phyloP scores from a whole-genome alignment of 2,329 filamentous ascomycete genomes.

The Claviceps africana region DNA sequence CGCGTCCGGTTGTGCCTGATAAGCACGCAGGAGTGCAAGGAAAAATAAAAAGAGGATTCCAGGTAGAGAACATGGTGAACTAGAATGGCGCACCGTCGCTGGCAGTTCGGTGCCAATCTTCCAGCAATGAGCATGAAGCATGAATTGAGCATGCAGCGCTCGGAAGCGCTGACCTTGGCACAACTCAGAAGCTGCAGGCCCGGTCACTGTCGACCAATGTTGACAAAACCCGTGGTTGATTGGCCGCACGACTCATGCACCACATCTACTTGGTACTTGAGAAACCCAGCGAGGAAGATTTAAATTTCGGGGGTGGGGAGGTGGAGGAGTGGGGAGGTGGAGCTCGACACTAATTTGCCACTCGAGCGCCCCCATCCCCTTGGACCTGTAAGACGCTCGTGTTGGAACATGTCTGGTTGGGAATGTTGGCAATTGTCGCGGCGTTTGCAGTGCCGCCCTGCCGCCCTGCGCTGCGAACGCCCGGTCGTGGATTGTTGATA shows the following conservation, averaged over 20 bases:
- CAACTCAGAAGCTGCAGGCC: not conserved
- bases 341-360: not conserved
- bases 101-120: not conserved
- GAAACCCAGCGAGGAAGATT: not conserved
- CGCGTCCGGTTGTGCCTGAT: not conserved
- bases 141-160: too few relatives aligned
- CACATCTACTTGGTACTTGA: too few relatives aligned
- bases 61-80: not conserved
- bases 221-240: not conserved
- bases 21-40: not conserved
- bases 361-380: not conserved
- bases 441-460: not conserved
- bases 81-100: not conserved
- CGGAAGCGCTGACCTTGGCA: not conserved
- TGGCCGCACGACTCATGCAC: not conserved
- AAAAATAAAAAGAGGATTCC: too few relatives aligned
- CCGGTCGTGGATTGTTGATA: not conserved
- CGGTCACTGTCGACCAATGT: not conserved
- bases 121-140: not conserved
- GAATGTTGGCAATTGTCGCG: not conserved
- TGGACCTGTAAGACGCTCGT: not conserved
- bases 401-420: not conserved
- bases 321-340: not conserved
- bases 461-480: not conserved
- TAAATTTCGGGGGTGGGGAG: not conserved